phyloP scores from a whole-genome alignment of 495 filamentous ascomycete genomes.

The Penicillium waksmanii region DNA sequence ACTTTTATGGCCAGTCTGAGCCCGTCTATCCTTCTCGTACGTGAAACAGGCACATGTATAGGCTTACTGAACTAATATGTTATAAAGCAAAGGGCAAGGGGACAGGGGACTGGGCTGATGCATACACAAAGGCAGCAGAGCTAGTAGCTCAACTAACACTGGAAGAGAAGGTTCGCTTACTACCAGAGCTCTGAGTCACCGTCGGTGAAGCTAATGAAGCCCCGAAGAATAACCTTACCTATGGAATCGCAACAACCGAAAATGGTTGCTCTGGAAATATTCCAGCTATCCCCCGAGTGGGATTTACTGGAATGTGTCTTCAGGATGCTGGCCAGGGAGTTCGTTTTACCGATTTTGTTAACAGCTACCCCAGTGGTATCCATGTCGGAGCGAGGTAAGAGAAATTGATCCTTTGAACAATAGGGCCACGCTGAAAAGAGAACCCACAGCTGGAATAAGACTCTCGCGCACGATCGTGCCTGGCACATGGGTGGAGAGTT shows the following conservation, averaged over 20 bases:
- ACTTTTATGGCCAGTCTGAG: slow-evolving; percentile 61
- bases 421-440: neutral
- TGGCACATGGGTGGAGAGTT: slow-evolving; percentile 56
- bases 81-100: slow-evolving; percentile 20
- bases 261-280: slow-evolving; percentile 58
- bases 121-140: slow-evolving; percentile 51
- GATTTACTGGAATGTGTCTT: slow-evolving; percentile 65
- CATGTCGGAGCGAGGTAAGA: slow-evolving; percentile 54
- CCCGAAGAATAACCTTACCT: slow-evolving; percentile 51
- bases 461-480: slow-evolving; percentile 62
- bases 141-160: slow-evolving; percentile 60
- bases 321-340: slow-evolving; percentile 66
- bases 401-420: neutral
- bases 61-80: slow-evolving; percentile 7
- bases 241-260: slow-evolving; percentile 29
- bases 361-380: slow-evolving; percentile 57
- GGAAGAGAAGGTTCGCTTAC: slow-evolving; percentile 54
- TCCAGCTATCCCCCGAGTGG: slow-evolving; percentile 53
- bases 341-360: slow-evolving; percentile 62
- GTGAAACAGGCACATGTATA: neutral
- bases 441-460: slow-evolving; percentile 45
- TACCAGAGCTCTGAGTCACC: neutral
- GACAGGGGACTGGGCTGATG: slow-evolving; percentile 48
- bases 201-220: neutral
- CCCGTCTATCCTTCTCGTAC: slow-evolving; percentile 58